Evolutionary conservation across 805 yeast genomes (phyloP).

Genomic region (Groenewaldozyma salmanticensis): DNA sequence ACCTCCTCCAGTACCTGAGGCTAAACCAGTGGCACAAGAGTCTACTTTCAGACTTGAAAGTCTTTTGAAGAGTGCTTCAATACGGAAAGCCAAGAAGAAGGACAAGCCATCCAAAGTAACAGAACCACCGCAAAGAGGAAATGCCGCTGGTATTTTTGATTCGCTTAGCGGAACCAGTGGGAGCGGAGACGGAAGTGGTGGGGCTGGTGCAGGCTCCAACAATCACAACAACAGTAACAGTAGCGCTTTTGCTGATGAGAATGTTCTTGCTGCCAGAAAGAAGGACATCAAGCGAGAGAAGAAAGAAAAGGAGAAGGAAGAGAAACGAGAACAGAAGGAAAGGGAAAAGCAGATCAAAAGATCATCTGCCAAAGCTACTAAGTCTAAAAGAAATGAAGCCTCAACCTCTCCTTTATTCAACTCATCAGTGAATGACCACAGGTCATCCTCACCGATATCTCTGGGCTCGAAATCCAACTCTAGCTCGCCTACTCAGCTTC

Average conservation of each 20-base stretch:
- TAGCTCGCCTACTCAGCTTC: too few species aligned
- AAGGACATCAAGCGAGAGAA: constrained; percentile 4
- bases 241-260: not conserved
- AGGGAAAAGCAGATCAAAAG: constrained; percentile 1
- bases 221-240: too few species aligned
- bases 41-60: constrained; percentile 28
- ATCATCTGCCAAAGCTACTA: too few species aligned
- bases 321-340: constrained; percentile 3
- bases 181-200: not conserved
- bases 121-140: constrained; percentile 7
- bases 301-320: constrained; percentile 6
- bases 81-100: constrained; percentile 16
- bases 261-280: not conserved
- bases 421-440: too few species aligned
- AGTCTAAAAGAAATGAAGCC: too few species aligned
- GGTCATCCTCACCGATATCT: too few species aligned
- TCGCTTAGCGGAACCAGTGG: too few species aligned
- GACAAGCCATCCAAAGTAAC: constrained; percentile 7
- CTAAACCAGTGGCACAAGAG: constrained; percentile 15
- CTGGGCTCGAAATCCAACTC: too few species aligned
- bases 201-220: not conserved
- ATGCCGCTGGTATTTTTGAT: too few species aligned
- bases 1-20: not conserved
- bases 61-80: constrained; percentile 23
- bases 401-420: too few species aligned